Conservation (phyloP, 345 rosid genomes). For the Gossypioides kirkii region DNA sequence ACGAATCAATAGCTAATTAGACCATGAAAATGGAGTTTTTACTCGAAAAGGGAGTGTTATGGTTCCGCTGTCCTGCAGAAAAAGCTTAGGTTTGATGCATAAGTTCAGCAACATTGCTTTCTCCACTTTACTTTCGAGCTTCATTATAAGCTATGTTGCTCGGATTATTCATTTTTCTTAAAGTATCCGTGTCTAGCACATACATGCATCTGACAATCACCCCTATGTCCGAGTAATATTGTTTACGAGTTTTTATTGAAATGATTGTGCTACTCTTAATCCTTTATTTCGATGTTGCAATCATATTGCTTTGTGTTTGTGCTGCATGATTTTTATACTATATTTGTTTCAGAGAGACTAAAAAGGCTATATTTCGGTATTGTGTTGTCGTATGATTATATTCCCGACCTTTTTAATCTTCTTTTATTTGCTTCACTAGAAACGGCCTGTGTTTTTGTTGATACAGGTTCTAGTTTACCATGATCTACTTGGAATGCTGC, state of each 20-base stretch:
- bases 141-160: constrained; percentile 8
- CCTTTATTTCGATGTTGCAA: not conserved
- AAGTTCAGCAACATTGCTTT: not conserved
- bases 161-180: not conserved
- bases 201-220: not conserved
- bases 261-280: no score
- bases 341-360: not conserved
- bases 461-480: constrained; percentile 76
- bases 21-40: not conserved
- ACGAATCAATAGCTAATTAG: not conserved
- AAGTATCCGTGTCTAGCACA: no score
- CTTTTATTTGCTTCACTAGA: constrained; percentile 1
- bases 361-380: not conserved
- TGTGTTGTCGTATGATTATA: not conserved
- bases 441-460: not conserved
- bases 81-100: not conserved
- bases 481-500: constrained; percentile 93
- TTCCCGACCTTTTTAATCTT: not conserved
- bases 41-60: not conserved
- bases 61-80: not conserved
- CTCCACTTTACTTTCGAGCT: not conserved
- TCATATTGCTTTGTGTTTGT: not conserved
- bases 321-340: not conserved
- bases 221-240: no score
- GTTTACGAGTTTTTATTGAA: no score